Evolutionary conservation across 106 monocot genomes (phyloP).

Genomic region (Agapanthus africanus): DNA sequence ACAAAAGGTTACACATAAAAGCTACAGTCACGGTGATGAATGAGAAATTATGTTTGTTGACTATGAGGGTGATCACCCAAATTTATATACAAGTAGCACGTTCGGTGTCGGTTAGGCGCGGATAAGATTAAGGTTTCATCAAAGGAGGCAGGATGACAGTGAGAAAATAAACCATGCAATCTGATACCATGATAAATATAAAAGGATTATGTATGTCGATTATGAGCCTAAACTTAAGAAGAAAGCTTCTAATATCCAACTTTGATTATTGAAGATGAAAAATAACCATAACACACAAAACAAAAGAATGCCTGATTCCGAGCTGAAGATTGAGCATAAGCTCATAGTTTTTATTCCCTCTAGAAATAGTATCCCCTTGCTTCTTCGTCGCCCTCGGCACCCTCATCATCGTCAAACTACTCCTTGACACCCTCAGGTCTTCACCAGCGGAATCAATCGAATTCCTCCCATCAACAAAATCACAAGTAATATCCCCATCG

Average conservation of each 20-base stretch:
- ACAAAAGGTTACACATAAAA: no score
- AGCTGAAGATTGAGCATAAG: conserved; percentile 99
- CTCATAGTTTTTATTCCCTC: conserved; percentile 88
- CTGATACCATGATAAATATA: no score
- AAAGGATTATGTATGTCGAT: neutral
- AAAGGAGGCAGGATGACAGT: no score
- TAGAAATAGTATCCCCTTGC: conserved; percentile 78
- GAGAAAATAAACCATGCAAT: no score
- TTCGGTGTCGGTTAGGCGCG: neutral
- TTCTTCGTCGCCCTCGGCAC: conserved; percentile 30
- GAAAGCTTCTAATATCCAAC: no score
- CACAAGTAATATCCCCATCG: conserved; percentile 32
- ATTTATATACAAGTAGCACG: no score
- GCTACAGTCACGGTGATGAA: no score
- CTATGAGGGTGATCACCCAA: no score
- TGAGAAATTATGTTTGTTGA: no score
- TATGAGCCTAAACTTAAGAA: neutral
- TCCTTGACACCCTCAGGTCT: neutral
- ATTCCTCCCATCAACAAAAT: conserved; percentile 30
- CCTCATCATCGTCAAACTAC: neutral
- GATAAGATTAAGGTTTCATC: no score
- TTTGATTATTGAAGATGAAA: neutral
- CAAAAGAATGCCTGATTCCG: conserved; percentile 58
- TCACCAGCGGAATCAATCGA: neutral
- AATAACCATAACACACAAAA: neutral